These are phyloP conservation scores for Trichoderma arundinaceum DNA, from an alignment of 2,329 filamentous ascomycete genomes.

Conservation along the genomic window DNA sequence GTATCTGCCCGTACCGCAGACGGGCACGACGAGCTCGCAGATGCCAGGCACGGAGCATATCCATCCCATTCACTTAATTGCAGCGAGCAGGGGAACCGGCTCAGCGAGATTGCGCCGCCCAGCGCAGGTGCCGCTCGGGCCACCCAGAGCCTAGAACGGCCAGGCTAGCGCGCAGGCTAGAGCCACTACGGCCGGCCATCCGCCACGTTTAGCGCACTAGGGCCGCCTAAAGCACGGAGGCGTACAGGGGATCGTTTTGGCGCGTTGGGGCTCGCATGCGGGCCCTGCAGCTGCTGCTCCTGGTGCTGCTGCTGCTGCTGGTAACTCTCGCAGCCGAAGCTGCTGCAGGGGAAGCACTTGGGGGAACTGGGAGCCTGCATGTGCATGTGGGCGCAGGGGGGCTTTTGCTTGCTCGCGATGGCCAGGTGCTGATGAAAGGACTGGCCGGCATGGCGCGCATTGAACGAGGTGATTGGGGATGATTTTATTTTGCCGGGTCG, in stretches of 20 bases:
- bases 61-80: not conserved
- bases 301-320: not conserved
- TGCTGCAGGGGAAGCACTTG: not conserved
- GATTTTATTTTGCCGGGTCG: not conserved
- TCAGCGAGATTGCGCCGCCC: slow-evolving; percentile 26
- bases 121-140: slow-evolving; percentile 19
- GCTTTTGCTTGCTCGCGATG: not conserved
- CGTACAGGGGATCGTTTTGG: not conserved
- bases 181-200: slow-evolving; percentile 18
- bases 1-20: too few species aligned
- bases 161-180: slow-evolving; percentile 7
- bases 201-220: slow-evolving; percentile 12
- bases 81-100: not conserved
- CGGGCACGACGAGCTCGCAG: too few species aligned
- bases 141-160: slow-evolving; percentile 27
- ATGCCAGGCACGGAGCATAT: not conserved
- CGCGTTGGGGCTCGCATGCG: not conserved
- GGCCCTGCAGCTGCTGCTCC: not conserved
- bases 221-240: not conserved
- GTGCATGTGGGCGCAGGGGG: not conserved
- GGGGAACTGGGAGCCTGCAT: not conserved
- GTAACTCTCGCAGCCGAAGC: too few species aligned
- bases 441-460: not conserved
- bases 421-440: slow-evolving; percentile 2
- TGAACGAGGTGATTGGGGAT: not conserved